These are phyloP conservation scores for Plantago rigida DNA, from an alignment of 305 asterid genomes.

Conservation along the genomic window DNA sequence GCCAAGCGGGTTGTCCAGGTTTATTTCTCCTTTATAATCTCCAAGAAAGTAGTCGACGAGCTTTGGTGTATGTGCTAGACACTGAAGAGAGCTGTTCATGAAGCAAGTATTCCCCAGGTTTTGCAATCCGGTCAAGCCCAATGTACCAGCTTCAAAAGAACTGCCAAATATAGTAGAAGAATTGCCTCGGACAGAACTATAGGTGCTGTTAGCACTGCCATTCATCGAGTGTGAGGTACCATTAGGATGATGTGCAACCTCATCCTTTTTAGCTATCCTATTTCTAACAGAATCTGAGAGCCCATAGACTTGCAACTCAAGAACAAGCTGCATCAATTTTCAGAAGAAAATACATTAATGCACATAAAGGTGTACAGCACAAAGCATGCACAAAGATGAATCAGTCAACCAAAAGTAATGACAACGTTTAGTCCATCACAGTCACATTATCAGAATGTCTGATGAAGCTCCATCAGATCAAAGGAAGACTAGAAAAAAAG, in stretches of 20 bases:
- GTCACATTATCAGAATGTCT: not conserved
- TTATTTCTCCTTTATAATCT: conserved; percentile 75
- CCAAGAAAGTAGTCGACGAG: conserved; percentile 96
- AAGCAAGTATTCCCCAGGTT: conserved; percentile 96
- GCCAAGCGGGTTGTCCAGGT: conserved; percentile 81
- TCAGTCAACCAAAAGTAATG: conserved; percentile 4
- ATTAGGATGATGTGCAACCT: conserved; percentile 38
- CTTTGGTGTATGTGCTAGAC: conserved; percentile 86
- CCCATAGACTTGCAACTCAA: conserved; percentile 93
- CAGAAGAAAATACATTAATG: conserved; percentile 26
- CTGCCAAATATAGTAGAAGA: conserved; percentile 30
- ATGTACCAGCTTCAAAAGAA: conserved; percentile 55
- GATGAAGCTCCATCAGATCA: not conserved
- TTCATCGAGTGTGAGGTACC: conserved; percentile 40
- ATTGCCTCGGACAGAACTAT: conserved; percentile 43
- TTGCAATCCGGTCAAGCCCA: conserved; percentile 88
- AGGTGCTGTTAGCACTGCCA: conserved; percentile 40
- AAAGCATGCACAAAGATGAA: conserved; percentile 20
- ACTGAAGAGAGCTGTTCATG: conserved; percentile 92
- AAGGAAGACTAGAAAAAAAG: too few species aligned
- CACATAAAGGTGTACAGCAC: conserved; percentile 6
- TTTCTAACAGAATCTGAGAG: conserved; percentile 65
- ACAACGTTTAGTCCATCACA: not conserved
- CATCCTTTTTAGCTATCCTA: conserved; percentile 52
- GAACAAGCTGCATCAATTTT: conserved; percentile 50